Percentiles rank a stretch among this genome's conserved stretches.
These are phyloP conservation scores for Cladosporium oxysporum DNA, from an alignment of 2,329 filamentous ascomycete genomes.

Conservation along the genomic window DNA sequence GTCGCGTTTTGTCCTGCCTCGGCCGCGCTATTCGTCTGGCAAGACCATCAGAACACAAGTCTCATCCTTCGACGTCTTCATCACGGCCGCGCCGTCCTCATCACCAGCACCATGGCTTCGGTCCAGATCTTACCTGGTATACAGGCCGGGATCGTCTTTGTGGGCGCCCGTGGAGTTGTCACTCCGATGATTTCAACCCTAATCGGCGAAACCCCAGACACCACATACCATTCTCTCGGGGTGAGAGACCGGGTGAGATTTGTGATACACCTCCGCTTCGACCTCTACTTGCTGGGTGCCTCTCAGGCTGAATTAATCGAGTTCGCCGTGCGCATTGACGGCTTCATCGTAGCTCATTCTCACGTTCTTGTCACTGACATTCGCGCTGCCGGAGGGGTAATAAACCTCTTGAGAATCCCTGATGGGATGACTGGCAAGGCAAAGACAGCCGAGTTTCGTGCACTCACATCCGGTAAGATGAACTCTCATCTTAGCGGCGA, in stretches of 20 bases:
- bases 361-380: neutral
- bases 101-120: neutral
- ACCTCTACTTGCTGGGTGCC: neutral
- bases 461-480: neutral
- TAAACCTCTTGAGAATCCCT: neutral
- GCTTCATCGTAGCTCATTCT: neutral
- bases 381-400: neutral
- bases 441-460: neutral
- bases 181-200: neutral
- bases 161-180: neutral
- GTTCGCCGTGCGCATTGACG: neutral
- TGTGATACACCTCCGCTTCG: neutral
- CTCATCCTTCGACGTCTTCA: neutral
- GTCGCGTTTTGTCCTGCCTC: neutral
- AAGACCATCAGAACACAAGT: neutral
- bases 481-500: no score
- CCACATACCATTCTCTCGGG: neutral
- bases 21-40: neutral
- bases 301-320: neutral
- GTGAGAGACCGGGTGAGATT: neutral
- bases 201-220: neutral
- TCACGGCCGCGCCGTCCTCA: neutral
- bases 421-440: neutral
- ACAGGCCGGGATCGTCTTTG: neutral
- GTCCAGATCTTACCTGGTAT: neutral